Evolutionary conservation across 352 stramenopile species (phyloP).

Genomic region (Phytophthora tentaculata): DNA sequence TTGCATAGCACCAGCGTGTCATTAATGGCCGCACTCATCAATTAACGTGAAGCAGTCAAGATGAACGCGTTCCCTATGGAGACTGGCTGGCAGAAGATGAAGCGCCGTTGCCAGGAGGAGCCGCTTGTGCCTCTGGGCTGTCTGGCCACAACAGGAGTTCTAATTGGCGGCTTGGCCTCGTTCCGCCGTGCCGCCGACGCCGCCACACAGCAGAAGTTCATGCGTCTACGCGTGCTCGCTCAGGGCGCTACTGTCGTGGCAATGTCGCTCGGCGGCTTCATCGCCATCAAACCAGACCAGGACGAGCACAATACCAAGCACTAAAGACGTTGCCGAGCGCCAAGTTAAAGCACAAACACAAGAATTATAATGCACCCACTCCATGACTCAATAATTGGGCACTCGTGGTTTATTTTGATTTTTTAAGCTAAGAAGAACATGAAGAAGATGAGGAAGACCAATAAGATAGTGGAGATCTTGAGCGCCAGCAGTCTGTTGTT

Average conservation of each 20-base stretch:
- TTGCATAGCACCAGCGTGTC: neutral
- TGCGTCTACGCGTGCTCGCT: constrained; percentile 74
- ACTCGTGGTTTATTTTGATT: constrained; percentile 38
- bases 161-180: constrained; percentile 67
- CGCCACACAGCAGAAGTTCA: constrained; percentile 82
- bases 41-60: constrained; percentile 8
- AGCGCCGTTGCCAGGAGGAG: constrained; percentile 74
- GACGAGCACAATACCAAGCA: constrained; percentile 25
- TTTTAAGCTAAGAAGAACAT: constrained; percentile 90
- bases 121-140: constrained; percentile 80
- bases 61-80: constrained; percentile 52
- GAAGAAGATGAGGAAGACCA: constrained; percentile 90
- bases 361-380: constrained; percentile 1
- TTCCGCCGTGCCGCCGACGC: constrained; percentile 72
- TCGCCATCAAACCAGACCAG: constrained; percentile 65
- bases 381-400: constrained; percentile 11
- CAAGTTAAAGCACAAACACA: constrained; percentile 9
- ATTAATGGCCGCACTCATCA: constrained; percentile 17
- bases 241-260: constrained; percentile 78
- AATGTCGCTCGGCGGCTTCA: constrained; percentile 67
- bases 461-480: constrained; percentile 89
- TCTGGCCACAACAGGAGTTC: constrained; percentile 63
- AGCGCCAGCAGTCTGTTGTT: constrained; percentile 89
- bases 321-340: neutral
- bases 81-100: constrained; percentile 82